These are phyloP conservation scores for Yarrowia hollandica DNA, from an alignment of 805 yeast species.

Conservation along the genomic window DNA sequence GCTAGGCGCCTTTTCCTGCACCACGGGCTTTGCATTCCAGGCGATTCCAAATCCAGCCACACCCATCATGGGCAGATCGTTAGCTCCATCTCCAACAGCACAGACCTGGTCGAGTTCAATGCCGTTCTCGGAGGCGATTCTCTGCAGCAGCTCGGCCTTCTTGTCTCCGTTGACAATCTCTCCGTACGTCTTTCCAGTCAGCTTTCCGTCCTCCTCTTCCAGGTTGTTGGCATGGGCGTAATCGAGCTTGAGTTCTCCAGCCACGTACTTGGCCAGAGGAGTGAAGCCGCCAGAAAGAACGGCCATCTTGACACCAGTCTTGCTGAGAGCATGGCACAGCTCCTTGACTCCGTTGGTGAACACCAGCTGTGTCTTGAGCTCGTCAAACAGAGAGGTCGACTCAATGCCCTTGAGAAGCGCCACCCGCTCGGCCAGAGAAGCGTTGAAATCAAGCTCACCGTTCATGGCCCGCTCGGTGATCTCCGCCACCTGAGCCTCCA, in stretches of 20 bases:
- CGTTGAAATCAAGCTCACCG: slow-evolving; percentile 89
- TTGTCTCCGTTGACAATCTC: slow-evolving; percentile 80
- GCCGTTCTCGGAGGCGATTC: slow-evolving; percentile 43
- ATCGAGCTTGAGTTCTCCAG: slow-evolving; percentile 67
- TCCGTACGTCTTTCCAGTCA: slow-evolving; percentile 79
- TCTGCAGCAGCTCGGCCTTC: slow-evolving; percentile 71
- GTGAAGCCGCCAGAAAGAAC: slow-evolving; percentile 95
- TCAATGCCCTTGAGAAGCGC: slow-evolving; percentile 78
- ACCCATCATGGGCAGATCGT: slow-evolving; percentile 89
- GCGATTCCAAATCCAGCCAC: slow-evolving; percentile 93
- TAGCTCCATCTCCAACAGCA: slow-evolving; percentile 97
- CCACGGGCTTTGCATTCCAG: slow-evolving; percentile 96
- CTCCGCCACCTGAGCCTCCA: slow-evolving; percentile 80
- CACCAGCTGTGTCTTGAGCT: slow-evolving; percentile 63
- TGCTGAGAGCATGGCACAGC: slow-evolving; percentile 61
- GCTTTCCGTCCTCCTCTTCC: slow-evolving; percentile 48
- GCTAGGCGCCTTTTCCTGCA: slow-evolving; percentile 79
- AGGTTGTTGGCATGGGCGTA: slow-evolving; percentile 82
- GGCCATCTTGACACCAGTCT: slow-evolving; percentile 66
- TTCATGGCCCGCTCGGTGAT: slow-evolving; percentile 96
- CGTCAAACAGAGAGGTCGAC: slow-evolving; percentile 68
- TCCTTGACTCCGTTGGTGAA: slow-evolving; percentile 87
- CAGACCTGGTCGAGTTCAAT: slow-evolving; percentile 50
- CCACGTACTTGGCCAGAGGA: slow-evolving; percentile 78
- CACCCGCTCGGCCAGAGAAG: slow-evolving; percentile 75